Evolutionary conservation across 164 flowering plant species (phyloP), one percentile per base, ranked within the genome.

Genomic region (Kalanchoe fedtschenkoi): DNA sequence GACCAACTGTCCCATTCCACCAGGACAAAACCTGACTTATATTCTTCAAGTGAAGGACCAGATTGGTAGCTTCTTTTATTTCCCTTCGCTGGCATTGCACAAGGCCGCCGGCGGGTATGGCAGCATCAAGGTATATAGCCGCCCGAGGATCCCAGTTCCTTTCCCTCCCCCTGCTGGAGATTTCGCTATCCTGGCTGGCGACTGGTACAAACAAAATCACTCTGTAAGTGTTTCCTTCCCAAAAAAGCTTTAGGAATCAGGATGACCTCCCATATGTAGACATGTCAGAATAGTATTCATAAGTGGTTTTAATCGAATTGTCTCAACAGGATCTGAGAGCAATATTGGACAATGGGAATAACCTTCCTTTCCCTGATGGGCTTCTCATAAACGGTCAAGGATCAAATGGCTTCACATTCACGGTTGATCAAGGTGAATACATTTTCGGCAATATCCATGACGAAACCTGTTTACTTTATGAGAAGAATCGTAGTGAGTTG

Each of bases 11-110:
- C 56, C 56, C 16, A 51, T 51, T 24, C 56, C 56, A 26, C 56
- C 56, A 11, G 56, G 56, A 13, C 56, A 51, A 51, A 51, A 51
- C 32, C 56, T 51, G 13, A 51, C 56, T 51, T 51, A 51, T 26
- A 51, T 51, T 26, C 56, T 51, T 51, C 56, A 51, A 51, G 56
- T 47, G 29, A 47, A 47, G 22, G 54, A 47, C 13, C 54, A 47
- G 28, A 47, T 47, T 47, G 54, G 54, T 21, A 47, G 54, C 11
- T 47, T 6, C 54, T 21, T 47, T 47, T 22, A 21, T 47, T 47
- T 47, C 54, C 54, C 54, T 47, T 47, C 54, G 11, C 54, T 47
- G 0, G 28, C 54, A 47, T 21, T 47, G 54, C 54, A 47, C 54
- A 47, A 47, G 54, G 54, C 54, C 15, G 54, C 54, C 3, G 54